phyloP scores from a whole-genome alignment of 2,329 filamentous ascomycete genomes.

The Aspergillus ochraceus region DNA sequence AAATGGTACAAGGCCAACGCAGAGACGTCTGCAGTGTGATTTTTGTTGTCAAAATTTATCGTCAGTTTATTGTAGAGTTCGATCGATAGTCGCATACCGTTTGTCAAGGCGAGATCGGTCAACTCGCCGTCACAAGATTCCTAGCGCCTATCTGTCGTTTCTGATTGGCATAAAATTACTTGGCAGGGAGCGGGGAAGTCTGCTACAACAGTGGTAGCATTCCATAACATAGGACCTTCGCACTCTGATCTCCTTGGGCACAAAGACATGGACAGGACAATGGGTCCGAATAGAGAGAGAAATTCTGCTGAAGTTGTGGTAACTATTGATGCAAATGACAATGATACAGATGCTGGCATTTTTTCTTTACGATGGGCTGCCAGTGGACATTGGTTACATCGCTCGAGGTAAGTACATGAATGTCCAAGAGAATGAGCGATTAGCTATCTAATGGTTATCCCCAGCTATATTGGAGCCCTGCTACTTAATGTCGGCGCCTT shows the following conservation, averaged over 20 bases:
- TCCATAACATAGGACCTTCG: too few species aligned
- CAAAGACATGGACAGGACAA: neutral
- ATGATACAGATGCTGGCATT: neutral
- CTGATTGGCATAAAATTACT: too few species aligned
- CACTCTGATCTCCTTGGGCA: neutral
- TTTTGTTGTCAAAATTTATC: too few species aligned
- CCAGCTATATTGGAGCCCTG: conserved; percentile 57
- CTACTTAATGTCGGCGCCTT: conserved; percentile 65
- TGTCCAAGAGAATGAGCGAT: neutral
- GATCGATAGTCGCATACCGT: too few species aligned
- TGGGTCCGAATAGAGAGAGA: neutral
- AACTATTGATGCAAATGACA: neutral
- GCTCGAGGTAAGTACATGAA: neutral
- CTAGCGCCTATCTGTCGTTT: too few species aligned
- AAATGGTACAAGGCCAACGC: too few species aligned
- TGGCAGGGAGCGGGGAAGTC: too few species aligned
- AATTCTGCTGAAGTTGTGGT: neutral
- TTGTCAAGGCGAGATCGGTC: too few species aligned
- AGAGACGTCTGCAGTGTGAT: too few species aligned
- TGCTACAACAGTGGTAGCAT: too few species aligned
- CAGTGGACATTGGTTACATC: conserved; percentile 2
- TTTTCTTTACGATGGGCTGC: conserved; percentile 1
- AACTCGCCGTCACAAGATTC: too few species aligned
- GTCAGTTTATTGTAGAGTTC: too few species aligned
- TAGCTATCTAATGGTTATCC: neutral